Evolutionary conservation across 768 basidiomycete species (phyloP), one percentile per base, ranked within the genome.

Genomic region (Mrakia blollopis): DNA sequence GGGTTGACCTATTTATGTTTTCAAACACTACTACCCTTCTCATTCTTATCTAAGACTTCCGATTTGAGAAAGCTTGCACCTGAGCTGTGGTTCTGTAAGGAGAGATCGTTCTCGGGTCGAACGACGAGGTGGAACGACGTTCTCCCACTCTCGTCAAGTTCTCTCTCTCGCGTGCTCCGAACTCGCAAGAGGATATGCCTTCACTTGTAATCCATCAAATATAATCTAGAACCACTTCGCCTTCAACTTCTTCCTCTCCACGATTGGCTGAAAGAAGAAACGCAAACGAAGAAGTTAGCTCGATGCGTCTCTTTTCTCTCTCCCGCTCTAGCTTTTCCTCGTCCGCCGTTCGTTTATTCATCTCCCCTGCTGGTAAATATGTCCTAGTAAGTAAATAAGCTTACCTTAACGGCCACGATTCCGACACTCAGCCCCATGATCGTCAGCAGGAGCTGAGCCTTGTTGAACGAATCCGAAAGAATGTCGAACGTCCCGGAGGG

Each of bases 401-500:
- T 35, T 41, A 76, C 75, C 57, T 72, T 89, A 28, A 90, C 89
- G 52, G 94, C 82, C 28, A 89, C 82, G 78, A 97, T 92, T n/a
- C 90, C 95, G 7, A 88, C 80, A 3, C 85, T 87, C 77, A 98
- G 83, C 0, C 88, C 93, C 0, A 85, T 83, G 50, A 96, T 89
- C 1, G 94, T 98, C 39, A 94, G 83, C 79, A 95, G 88, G 30
- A 98, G 86, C 83, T 98, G 96, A 0, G 85, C 86, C 85, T 98
- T 97, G 86, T 98, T 44, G 84, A 98, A 98, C 81, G 86, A 90
- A 83, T 94, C 91, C 80, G 88, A 92, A 11, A 98, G 87, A 35
- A 97, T 89, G 81, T 98, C 96, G 80, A 98, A 98, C 28, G 93
- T 93, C 57, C 88, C 89, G 16, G 93, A 94, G 1, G 95, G 93